Base-by-base conservation (phyloP, 2,329 filamentous ascomycete species). In the Davidsoniella australis region DNA sequence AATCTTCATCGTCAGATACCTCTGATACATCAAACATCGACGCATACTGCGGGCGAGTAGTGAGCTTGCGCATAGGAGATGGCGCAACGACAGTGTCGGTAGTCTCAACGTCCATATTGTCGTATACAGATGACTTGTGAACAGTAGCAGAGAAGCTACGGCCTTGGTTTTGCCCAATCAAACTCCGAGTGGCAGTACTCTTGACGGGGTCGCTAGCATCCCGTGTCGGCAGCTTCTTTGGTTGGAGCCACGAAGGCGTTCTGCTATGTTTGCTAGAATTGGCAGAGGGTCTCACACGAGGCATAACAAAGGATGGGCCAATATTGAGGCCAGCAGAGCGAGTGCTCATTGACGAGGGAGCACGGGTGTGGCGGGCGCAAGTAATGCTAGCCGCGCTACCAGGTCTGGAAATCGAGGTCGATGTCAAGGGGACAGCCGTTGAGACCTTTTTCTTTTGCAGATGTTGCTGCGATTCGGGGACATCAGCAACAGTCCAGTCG, bases 161-260 rank as follows among this genome's bases (percentile, higher is more conserved):
- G 33, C 88, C 87, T 61, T 82, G 85, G 50, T 76, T 84, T 61
- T 94, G 94, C 14, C 88, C 88, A 40, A 94, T 72, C 0, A 87
- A 94, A 49, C 78, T 88, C 54, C 80, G 77, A 1, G 87, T 94
- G 5, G 78, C 78, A 5, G 75, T 75, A 7, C 40, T 18, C 47
- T 49, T 53, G 47, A 50, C 39, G 37, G 51, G 48, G 44, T 53
- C 48, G 42, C 47, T 53, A 50, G 44, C 26, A 38, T 50, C 44
- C 16, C 18, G 47, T 12, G 41, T 24, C 44, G 45, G 23, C 38
- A 20, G 39, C 39, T 49, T 46, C 39, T 41, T 47, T 9, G 51
- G 51, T 38, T 50, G 51, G 8, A 53, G 44, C 51, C 51, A 53
- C 17, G 51, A 50, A 10, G 51, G 51, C 23, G 26, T 53, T 10